Conservation (phyloP, 2,329 filamentous ascomycete species). For the Fusarium nisikadoi region DNA sequence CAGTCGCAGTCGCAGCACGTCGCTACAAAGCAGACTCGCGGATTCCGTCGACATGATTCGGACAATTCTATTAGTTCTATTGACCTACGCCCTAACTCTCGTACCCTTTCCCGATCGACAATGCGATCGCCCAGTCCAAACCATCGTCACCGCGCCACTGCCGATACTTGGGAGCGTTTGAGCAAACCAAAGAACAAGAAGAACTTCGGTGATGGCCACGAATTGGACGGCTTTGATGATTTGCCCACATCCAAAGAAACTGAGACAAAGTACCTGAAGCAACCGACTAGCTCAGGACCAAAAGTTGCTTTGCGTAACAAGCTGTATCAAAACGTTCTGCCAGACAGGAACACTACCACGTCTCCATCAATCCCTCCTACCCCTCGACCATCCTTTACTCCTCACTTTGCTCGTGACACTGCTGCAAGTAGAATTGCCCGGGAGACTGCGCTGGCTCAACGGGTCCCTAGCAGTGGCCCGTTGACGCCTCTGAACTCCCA, state of each 20-base stretch:
- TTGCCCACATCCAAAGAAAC: conserved; percentile 85
- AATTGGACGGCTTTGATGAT: conserved; percentile 94
- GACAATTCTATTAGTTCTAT: conserved; percentile 71
- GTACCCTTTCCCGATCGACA: conserved; percentile 66
- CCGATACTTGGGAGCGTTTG: conserved; percentile 71
- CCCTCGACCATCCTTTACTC: conserved; percentile 65
- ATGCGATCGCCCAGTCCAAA: conserved; percentile 69
- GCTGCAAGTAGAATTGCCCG: conserved; percentile 72
- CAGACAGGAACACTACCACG: conserved; percentile 64
- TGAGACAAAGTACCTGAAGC: conserved; percentile 85
- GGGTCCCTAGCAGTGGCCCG: conserved; percentile 64
- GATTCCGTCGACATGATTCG: conserved; percentile 84
- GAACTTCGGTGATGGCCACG: conserved; percentile 88
- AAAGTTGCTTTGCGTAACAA: conserved; percentile 70
- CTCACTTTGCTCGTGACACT: conserved; percentile 73
- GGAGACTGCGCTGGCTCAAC: conserved; percentile 70
- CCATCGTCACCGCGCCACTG: conserved; percentile 57
- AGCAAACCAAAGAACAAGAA: conserved; percentile 70
- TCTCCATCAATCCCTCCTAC: conserved; percentile 65
- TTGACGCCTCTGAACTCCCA: conserved; percentile 66
- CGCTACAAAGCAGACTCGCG: conserved; percentile 74
- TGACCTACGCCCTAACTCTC: conserved; percentile 67
- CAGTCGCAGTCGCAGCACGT: conserved; percentile 82
- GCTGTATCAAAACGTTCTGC: conserved; percentile 64
- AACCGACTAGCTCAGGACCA: conserved; percentile 76